Conservation (phyloP, 345 rosid species). For the Rhodamnia argentea region DNA sequence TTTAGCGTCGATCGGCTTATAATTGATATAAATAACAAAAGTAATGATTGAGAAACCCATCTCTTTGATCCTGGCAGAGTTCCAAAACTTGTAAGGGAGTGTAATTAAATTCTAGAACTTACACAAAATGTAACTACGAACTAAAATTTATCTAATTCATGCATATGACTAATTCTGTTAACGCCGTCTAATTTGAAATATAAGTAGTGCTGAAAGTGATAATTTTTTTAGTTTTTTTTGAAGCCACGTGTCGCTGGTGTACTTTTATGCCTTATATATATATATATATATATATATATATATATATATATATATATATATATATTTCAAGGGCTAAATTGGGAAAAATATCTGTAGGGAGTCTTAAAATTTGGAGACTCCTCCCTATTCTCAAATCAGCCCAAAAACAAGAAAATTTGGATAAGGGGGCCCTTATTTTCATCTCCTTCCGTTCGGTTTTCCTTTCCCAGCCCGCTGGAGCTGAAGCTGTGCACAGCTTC, state of each 20-base stretch:
- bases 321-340: not conserved
- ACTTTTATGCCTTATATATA: not conserved
- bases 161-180: too few species aligned
- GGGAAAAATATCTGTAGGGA: too few species aligned
- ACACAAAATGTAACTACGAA: not conserved
- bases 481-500: not conserved
- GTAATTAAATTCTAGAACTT: not conserved
- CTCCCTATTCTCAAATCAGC: too few species aligned
- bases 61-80: fast-evolving
- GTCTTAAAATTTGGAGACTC: too few species aligned
- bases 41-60: not conserved
- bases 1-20: fast-evolving
- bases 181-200: not conserved
- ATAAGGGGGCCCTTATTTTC: too few species aligned
- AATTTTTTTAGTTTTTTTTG: not conserved
- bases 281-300: not conserved
- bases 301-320: not conserved
- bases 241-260: not conserved
- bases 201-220: not conserved
- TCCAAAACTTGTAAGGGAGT: not conserved
- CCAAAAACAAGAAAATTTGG: too few species aligned
- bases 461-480: not conserved
- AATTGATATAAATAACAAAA: too few species aligned
- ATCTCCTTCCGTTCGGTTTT: too few species aligned
- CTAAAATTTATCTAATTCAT: too few species aligned